Evolutionary conservation across 2,329 filamentous ascomycete species (phyloP).

Genomic region (Erysiphe neolycopersici): DNA sequence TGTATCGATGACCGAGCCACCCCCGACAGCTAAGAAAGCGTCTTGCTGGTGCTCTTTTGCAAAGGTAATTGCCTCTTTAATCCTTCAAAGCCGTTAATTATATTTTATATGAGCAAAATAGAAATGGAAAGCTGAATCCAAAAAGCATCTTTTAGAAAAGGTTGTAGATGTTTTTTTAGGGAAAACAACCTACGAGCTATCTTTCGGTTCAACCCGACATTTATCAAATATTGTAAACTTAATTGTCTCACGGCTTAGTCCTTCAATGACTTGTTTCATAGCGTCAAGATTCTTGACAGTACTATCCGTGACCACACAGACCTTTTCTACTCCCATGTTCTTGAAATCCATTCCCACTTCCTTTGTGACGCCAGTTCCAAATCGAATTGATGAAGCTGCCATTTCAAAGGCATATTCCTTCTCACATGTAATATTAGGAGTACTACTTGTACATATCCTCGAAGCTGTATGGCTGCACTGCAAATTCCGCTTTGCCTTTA

Average conservation of each 20-base stretch:
- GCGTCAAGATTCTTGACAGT: conserved; percentile 63
- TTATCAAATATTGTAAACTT: conserved; percentile 58
- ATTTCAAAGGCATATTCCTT: conserved; percentile 99
- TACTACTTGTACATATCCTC: background rate
- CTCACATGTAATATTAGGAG: conserved; percentile 35
- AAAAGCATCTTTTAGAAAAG: too few species aligned
- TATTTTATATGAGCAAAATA: too few species aligned
- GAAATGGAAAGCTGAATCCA: too few species aligned
- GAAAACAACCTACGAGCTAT: conserved; percentile 42
- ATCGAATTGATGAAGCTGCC: conserved; percentile 84
- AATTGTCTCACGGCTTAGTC: conserved; percentile 50
- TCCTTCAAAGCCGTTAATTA: conserved; percentile 19
- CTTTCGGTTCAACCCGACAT: conserved; percentile 75
- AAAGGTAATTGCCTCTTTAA: conserved; percentile 74
- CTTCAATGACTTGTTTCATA: conserved; percentile 72
- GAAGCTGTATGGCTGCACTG: conserved; percentile 34
- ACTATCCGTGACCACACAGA: conserved; percentile 74
- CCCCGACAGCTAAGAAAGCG: conserved; percentile 75
- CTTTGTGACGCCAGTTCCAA: conserved; percentile 75
- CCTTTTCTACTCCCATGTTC: conserved; percentile 66
- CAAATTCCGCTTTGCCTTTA: conserved; percentile 20
- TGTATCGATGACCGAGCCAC: conserved; percentile 91
- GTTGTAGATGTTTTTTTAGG: background rate
- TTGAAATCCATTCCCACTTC: conserved; percentile 96
- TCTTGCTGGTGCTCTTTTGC: conserved; percentile 58